A percentile compares a stretch with the other conserved stretches of the same genome.
phyloP scores from a whole-genome alignment of 805 yeast species.

The Suhomyces pyralidae region DNA sequence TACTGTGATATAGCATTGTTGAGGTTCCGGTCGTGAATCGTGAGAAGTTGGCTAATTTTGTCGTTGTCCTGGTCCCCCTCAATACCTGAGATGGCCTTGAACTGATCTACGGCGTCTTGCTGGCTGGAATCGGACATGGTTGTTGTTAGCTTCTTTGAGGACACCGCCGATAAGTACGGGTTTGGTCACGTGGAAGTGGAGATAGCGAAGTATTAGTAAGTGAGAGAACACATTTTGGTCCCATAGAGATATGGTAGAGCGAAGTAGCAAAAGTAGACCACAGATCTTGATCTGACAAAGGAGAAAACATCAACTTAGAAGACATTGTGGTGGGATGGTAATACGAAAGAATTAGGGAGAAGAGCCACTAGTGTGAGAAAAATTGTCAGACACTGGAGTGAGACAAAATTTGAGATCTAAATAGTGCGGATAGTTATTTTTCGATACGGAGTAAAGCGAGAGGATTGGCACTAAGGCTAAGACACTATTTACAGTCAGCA shows the following conservation, averaged over 20 bases:
- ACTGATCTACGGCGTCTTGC: conserved; percentile 35
- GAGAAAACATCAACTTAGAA: neutral
- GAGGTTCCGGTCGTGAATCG: conserved; percentile 56
- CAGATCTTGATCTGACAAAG: neutral
- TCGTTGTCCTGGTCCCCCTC: conserved; percentile 46
- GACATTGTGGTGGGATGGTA: neutral
- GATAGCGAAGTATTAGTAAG: neutral
- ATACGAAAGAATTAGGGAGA: neutral
- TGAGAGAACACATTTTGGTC: neutral
- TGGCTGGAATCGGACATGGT: conserved; percentile 4
- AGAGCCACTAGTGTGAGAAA: neutral
- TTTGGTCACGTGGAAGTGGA: neutral
- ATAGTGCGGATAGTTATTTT: neutral
- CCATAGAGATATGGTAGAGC: neutral
- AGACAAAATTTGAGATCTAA: no score
- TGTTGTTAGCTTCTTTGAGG: neutral
- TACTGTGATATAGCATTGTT: conserved; percentile 60
- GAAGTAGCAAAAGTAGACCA: neutral
- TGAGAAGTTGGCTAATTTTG: conserved; percentile 45
- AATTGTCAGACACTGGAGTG: neutral
- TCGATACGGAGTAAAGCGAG: neutral
- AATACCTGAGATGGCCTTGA: conserved; percentile 50
- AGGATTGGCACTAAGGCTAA: neutral
- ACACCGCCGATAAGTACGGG: neutral
- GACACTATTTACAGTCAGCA: neutral